Evolutionary conservation across 2,329 filamentous ascomycete species (phyloP), one percentile per base, ranked within the genome.

Genomic region (Penicillium sp.): DNA sequence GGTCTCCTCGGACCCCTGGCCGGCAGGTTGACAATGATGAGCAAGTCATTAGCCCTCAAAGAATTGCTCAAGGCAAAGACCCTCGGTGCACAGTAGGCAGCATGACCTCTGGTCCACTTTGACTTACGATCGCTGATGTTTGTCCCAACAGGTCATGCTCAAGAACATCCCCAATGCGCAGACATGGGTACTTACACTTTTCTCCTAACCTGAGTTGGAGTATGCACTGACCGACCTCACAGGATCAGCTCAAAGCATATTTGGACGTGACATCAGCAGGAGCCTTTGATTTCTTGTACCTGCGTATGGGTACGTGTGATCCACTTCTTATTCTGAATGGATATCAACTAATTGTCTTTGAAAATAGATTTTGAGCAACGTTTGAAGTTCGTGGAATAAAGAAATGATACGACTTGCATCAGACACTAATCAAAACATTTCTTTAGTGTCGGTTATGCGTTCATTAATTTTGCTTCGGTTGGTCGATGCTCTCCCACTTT

Each of bases 81-180:
- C 19, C 43, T 26, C 53, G 59, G 16, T 59, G 42, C 19, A 59
- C 59, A 6, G 54, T 60, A 42, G 27, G 56, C 50, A 24, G 11
- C 8, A 35, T 35, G 14, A 31, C 10, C 19, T 48, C 21, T 16
- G 29, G 27, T 4, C 13, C 4, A 35, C 29, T 24, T 37, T 27
- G 16, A 19, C 4, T 11, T 21, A 26, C 11, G 3, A 49, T 39
- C 9, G 33, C 56, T 65, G 29, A 60, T 51, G 45, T 39, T 37
- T 37, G 19, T 42, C 26, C 24, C 13, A 3, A 56, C 57, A 91
- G 88, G 90, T 97, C 62, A 97, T 97, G 93, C 76, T 97, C 29
- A 87, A 93, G 42, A 97, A 97, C 71, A 93, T 97, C 48, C 93
- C 93, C 1, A 96, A 96, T 76, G 90, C 90, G 67, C 87, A 96